These are phyloP conservation scores for Calocybe gambosa DNA, from an alignment of 1,284 basidiomycete species.

Conservation along the genomic window DNA sequence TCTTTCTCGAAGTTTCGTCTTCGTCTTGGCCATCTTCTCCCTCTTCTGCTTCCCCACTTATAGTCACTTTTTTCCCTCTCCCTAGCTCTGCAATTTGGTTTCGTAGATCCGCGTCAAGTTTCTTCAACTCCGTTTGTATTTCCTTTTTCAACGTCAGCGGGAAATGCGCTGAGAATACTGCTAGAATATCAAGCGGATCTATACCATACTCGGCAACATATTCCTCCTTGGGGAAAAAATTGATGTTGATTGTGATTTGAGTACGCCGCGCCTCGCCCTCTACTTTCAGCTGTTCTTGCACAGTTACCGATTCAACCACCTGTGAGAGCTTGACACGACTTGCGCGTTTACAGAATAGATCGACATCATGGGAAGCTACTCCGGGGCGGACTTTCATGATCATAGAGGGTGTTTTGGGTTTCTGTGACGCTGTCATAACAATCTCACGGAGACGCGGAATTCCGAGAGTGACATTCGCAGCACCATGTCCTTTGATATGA, in stretches of 20 bases:
- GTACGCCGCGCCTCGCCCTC: constrained; percentile 71
- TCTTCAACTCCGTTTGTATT: constrained; percentile 83
- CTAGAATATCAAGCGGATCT: constrained; percentile 68
- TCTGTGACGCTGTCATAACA: constrained; percentile 97
- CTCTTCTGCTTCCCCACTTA: constrained; percentile 23
- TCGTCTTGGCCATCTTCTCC: constrained; percentile 42
- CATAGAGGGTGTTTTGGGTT: constrained; percentile 99
- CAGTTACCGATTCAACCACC: constrained; percentile 79
- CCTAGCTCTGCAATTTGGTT: constrained; percentile 81
- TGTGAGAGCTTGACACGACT: constrained; percentile 86
- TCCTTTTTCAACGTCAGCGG: constrained; percentile 84
- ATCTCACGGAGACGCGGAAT: constrained; percentile 98
- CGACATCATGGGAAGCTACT: constrained; percentile 53
- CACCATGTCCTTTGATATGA: constrained; percentile 76
- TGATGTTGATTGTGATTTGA: constrained; percentile 77
- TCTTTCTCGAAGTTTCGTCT: constrained; percentile 39
- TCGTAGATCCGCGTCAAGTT: constrained; percentile 75
- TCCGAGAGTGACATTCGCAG: constrained; percentile 98
- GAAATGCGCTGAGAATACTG: constrained; percentile 72
- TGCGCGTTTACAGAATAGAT: constrained; percentile 86
- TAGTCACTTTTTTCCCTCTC: constrained; percentile 57
- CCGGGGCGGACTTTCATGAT: constrained; percentile 67
- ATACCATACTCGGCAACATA: constrained; percentile 86
- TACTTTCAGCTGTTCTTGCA: constrained; percentile 74
- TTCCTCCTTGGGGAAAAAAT: constrained; percentile 85